Base-by-base conservation (phyloP, 192 early-diverging fungal species). In the Oehlia diaphana region DNA sequence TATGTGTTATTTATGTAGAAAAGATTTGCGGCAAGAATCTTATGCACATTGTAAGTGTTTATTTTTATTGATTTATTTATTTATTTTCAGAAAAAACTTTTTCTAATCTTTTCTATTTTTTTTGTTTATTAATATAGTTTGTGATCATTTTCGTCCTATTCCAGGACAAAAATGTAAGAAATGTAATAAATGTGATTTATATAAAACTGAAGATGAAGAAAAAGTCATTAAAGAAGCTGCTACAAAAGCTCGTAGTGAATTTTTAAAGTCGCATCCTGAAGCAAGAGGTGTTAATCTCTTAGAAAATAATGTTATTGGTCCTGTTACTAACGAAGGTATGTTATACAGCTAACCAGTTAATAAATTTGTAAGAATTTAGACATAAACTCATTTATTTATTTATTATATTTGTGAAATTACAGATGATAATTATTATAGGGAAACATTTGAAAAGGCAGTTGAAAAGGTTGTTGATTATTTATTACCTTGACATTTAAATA, bases 1-100 rank as follows among this genome's bases (percentile, higher is more conserved):
- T 7, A 91, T 91, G 90, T 91, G 90, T 63, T 91, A 91, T 80
- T 78, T 90, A 5, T 91, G 90, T 76, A 81, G 90, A 77, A 86
- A 89, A 67, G 88, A 91, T 68, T 89, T 91, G 73, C 70, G 83
- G 5, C 63, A 81, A 79, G 89, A 88, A 66, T 86, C 84, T 2
- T 91, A 91, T 80, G 37, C 76, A 12, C 90, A 91, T 76, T 91
- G 74, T 76, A 76, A 76, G 74, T 76, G 2, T 31, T 31, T 31
- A 31, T n/a, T 31, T 31, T 31, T 31, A 31, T 31, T 31, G 1
- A 31, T 31, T 31, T 31, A 31, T 31, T 31, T 31, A 31, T 31
- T 31, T 31, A 31, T 31, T 31, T 31, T 31, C 31, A 31, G 31
- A 31, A 31, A 31, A 31, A 2, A 31, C 31, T 31, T 31, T 31